phyloP scores from a whole-genome alignment of 495 filamentous ascomycete genomes.

The Choiromyces venosus region DNA sequence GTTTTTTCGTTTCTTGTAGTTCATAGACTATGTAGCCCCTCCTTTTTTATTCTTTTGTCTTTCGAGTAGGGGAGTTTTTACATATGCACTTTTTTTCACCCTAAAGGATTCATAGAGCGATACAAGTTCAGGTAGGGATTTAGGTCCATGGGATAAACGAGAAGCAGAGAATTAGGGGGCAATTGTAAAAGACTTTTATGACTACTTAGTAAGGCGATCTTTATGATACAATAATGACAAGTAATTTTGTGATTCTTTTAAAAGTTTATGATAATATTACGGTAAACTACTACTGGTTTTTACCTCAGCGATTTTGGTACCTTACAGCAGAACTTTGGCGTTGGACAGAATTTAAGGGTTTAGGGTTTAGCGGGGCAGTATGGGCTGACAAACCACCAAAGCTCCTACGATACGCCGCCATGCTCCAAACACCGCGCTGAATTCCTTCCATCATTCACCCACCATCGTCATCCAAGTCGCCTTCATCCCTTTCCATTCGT shows the following conservation, averaged over 20 bases:
- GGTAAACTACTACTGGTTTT: neutral
- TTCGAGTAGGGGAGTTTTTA: conserved; percentile 1
- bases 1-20: neutral
- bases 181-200: neutral
- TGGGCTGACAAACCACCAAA: neutral
- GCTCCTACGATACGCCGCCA: neutral
- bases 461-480: conserved; percentile 24
- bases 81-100: neutral
- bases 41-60: neutral
- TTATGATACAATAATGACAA: neutral
- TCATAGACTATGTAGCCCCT: neutral
- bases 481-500: conserved; percentile 21
- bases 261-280: neutral
- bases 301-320: neutral
- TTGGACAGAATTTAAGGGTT: neutral
- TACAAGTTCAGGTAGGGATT: neutral
- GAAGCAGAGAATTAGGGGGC: neutral
- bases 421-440: conserved; percentile 6
- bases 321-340: neutral
- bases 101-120: neutral
- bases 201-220: neutral
- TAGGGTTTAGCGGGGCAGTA: neutral
- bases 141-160: neutral
- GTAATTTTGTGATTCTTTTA: neutral
- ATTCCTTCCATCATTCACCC: conserved; percentile 22